Evolutionary conservation across 2,329 filamentous ascomycete species (phyloP), one percentile per base, ranked within the genome.

Genomic region (Calonectria crousiana): DNA sequence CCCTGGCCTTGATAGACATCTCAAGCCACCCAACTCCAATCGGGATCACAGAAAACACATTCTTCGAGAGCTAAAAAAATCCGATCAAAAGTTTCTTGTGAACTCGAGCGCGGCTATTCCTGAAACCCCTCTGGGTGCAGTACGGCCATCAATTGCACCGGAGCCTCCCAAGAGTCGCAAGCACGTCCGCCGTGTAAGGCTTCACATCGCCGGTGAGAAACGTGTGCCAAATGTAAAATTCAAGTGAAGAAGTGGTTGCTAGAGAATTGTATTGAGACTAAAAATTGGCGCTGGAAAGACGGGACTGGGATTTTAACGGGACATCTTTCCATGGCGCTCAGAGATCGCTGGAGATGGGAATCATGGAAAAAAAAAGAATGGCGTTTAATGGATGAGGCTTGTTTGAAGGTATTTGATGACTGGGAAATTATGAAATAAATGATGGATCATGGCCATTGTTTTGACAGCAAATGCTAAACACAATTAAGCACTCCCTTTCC

Each of bases 41-140:
- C 62, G 72, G 16, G 75, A 67, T 9, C 74, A 78, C 34, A 78
- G 81, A 16, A 67, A 80, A 60, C 69, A 79, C 18, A 74, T 84
- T n/a, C 74, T 84, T 13, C 75, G 76, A 34, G 76, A 82, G 41
- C 77, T 84, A 10, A 78, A 81, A 65, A 80, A 73, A 23, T 77
- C 79, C 8, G 81, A 82, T 5, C 73, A 74, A 5, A 83, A 80
- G 34, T 84, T 84, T 52, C 68, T 84, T 6, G 70, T 72, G 2
- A 76, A 82, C 11, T 47, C 47, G 5, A n/a, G 49, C 30, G 53
- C 67, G 11, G 41, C 49, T 32, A 36, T 72, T 18, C 72, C 75
- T 14, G 72, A 62, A 6, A 75, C 64, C 18, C 70, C 74, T n/a
- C 20, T 66, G 18, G 20, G 38, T 18, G n/a, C 53, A 14, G 14